Percentiles rank a stretch among this genome's conserved stretches.
Conservation (phyloP, 2,329 filamentous ascomycete species). For the Calonectria fujianensis region DNA sequence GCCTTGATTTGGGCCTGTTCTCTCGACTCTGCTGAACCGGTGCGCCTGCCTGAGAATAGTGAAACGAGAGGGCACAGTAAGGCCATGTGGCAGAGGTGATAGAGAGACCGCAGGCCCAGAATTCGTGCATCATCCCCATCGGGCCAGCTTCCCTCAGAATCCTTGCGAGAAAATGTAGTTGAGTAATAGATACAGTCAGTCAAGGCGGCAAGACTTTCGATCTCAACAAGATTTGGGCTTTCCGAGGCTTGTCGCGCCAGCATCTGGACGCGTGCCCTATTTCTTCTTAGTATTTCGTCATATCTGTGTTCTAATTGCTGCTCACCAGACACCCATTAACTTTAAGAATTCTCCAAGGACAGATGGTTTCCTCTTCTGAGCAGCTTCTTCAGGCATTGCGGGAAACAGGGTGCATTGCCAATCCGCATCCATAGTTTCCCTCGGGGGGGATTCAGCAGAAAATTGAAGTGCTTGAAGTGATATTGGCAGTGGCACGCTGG, state of each 20-base stretch:
- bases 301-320: neutral
- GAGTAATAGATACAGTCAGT: neutral
- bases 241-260: neutral
- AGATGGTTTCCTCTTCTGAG: neutral
- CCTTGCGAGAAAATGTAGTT: neutral
- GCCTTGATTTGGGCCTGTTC: neutral
- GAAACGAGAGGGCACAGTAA: neutral
- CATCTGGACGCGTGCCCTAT: neutral
- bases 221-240: neutral
- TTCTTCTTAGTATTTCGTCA: neutral
- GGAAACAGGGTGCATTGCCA: neutral
- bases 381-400: no score
- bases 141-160: neutral
- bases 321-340: constrained; percentile 5
- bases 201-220: neutral
- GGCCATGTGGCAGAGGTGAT: constrained; percentile 2
- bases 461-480: neutral
- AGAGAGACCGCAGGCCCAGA: neutral
- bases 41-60: neutral
- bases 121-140: neutral
- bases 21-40: neutral
- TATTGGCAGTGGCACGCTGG: neutral
- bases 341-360: neutral
- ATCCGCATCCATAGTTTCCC: neutral
- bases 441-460: neutral